Evolutionary conservation across 805 yeast genomes (phyloP), one percentile per base, ranked within the genome.

Genomic region (Candida namnaoensis): DNA sequence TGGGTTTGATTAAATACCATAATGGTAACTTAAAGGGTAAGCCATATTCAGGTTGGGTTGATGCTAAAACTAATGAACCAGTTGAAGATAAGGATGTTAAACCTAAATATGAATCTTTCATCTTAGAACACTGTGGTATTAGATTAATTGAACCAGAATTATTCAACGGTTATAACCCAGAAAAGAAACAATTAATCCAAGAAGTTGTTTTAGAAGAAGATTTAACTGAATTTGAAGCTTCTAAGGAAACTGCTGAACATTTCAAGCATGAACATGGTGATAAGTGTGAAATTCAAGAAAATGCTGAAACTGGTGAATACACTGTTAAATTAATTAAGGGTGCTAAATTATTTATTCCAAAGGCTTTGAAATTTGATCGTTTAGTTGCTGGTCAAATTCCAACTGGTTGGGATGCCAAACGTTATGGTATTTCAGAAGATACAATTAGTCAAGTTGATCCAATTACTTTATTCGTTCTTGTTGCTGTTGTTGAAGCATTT

Each of bases 31-130:
- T 86, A 58, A 87, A 87, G 76, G 90, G 90, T 58, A 80, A 81
- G 63, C 91, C 88, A 56, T 90, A 90, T 72, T 73, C 93, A 38
- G 98, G 98, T 55, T 93, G 99, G 99, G 86, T 91, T 53, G 99
- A 93, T 62, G 80, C 95, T 50, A 90, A 91, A 76, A 80, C 96
- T 46, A 80, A 76, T 52, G 80, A 78, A 57, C 97, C 96, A 34
- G 95, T 93, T 45, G 98, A 88, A 49, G 99, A 93, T 65, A 82
- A 80, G 64, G 96, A 90, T 54, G 79, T 93, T 64, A 93, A 93
- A 78, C 60, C 78, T 60, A 88, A 87, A 69, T 93, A 93, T 60
- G 99, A 93, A 71, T 74, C 79, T 53, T 74, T 82, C 56, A 88
- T 93, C 56, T 71, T 93, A 60, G 90, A 81, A 34, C 99, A 93